A percentile compares a stretch with the other conserved stretches of the same genome.
phyloP scores from a whole-genome alignment of 2,329 filamentous ascomycete genomes.

The Diplocarpon rosae region DNA sequence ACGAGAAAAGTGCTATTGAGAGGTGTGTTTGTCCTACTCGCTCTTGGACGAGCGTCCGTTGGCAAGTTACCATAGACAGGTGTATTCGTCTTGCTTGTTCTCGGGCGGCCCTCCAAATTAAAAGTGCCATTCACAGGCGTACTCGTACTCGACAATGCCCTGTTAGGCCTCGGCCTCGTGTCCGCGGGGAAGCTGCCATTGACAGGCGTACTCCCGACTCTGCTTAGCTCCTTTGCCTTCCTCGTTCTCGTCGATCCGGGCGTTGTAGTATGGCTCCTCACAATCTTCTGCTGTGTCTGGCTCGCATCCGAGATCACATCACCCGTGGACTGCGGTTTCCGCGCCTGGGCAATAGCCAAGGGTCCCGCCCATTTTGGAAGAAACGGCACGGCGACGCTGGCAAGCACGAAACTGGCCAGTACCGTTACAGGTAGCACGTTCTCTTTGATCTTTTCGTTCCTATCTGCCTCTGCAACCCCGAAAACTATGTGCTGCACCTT shows the following conservation, averaged over 20 bases:
- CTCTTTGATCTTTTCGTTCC: constrained; percentile 68
- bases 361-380: constrained; percentile 71
- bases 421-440: constrained; percentile 73
- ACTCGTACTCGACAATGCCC: constrained; percentile 8
- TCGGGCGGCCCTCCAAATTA: not conserved
- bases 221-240: constrained; percentile 32
- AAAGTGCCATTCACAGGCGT: not conserved
- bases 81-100: not conserved
- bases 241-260: constrained; percentile 35
- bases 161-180: constrained; percentile 20
- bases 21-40: constrained; percentile 7
- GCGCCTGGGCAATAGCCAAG: constrained; percentile 69
- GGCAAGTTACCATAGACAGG: not conserved
- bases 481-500: constrained; percentile 84
- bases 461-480: constrained; percentile 56
- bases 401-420: constrained; percentile 68
- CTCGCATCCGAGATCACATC: constrained; percentile 49
- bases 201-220: constrained; percentile 28
- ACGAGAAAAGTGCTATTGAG: too few species aligned
- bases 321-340: constrained; percentile 56
- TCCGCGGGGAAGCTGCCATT: constrained; percentile 27
- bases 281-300: constrained; percentile 42
- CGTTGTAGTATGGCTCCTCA: constrained; percentile 59
- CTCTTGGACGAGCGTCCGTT: not conserved
- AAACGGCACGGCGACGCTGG: constrained; percentile 62